Conservation (phyloP, 768 basidiomycete species). For the Psilocybe cubensis region DNA sequence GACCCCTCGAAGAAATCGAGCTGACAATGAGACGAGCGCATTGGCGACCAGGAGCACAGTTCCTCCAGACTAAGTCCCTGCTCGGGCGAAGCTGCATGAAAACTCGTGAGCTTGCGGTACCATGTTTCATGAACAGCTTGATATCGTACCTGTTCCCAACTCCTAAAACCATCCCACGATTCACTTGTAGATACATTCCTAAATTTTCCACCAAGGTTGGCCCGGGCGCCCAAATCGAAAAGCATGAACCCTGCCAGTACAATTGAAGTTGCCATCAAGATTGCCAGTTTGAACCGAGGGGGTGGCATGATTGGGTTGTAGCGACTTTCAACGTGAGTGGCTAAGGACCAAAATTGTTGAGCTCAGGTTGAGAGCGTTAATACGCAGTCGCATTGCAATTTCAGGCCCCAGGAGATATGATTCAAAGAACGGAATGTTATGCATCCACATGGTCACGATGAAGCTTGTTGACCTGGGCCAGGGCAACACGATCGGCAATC, state of each 20-base stretch:
- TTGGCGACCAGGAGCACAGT: slow-evolving; percentile 10
- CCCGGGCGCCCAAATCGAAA: no score
- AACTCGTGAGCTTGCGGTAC: background rate
- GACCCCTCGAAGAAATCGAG: no score
- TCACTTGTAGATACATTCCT: no score
- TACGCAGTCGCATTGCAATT: no score
- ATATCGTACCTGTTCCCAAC: background rate
- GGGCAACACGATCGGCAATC: no score
- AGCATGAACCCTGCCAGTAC: background rate
- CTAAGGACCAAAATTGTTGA: background rate
- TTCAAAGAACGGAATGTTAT: no score
- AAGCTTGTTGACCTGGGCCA: no score
- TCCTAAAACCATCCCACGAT: no score
- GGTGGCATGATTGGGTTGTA: background rate
- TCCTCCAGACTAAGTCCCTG: slow-evolving; percentile 2
- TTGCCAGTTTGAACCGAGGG: background rate
- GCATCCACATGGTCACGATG: no score
- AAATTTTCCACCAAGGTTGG: no score
- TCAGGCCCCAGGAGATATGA: no score
- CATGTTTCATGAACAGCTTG: background rate
- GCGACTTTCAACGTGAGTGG: background rate
- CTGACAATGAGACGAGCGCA: slow-evolving; percentile 15
- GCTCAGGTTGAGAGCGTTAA: no score
- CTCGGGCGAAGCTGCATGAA: slow-evolving; percentile 1
- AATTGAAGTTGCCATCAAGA: background rate